Evolutionary conservation across 2,329 filamentous ascomycete genomes (phyloP), one percentile per base, ranked within the genome.

Genomic region (Penicillium sp.): DNA sequence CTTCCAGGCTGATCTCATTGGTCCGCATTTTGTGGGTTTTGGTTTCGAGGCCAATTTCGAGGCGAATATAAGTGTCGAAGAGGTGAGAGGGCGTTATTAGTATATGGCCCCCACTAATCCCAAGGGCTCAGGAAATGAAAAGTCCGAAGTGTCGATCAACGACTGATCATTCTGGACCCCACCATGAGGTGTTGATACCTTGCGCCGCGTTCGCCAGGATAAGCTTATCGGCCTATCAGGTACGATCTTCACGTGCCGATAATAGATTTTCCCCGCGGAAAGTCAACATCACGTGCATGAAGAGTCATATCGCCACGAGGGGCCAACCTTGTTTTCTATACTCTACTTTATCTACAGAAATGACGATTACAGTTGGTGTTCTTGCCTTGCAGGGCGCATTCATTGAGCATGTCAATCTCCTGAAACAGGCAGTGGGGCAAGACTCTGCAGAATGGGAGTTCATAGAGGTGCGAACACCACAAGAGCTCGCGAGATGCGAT

Each of bases 381-480:
- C 80, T 88, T 37, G 87, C 95, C 64, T 84, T 99, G 19, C 95
- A 99, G 77, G 95, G 95, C 67, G 93, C 93, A 56, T 97, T 98
- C 75, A 83, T 87, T 68, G 93, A 99, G 74, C 93, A 99, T 78
- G 74, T 96, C 56, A 82, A 86, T 63, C 84, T 96, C 37, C 82
- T 98, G 37, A 83, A 84, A 63, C 82, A 84, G 61, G 92, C 93
- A 6, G 84, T 87, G 2, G 71, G 52, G 55, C 61, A 60, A 57
- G 46, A 57, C 47, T 64, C 61, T 19, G 58, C 65, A 26, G 49
- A 73, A 46, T 87, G 90, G 78, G 70, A 74, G 26, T 90, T 95
- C 70, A 81, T 89, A 61, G 88, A 96, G 74, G 91, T 98, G 47
- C 88, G 93, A 57, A 97, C 88, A 7, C 78, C 85, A 2, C 77